Conservation (phyloP, 2,329 filamentous ascomycete genomes). For the Aspergillus sp. region DNA sequence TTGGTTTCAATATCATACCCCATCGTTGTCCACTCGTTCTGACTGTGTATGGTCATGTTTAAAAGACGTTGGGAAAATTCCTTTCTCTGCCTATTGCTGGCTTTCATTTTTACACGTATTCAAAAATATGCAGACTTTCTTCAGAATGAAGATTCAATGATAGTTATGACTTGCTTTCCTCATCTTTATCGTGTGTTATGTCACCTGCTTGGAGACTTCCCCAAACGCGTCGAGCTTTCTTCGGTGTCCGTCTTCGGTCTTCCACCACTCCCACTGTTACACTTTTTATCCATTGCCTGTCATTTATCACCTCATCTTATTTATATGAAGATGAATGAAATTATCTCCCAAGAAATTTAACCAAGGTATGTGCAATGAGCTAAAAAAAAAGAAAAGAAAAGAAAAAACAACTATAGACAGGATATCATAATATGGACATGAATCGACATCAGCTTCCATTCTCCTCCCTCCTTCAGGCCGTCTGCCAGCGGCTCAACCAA, state of each 20-base stretch:
- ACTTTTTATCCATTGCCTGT: too few relatives aligned
- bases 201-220: neutral
- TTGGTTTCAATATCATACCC: neutral
- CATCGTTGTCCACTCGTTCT: neutral
- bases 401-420: neutral
- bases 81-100: neutral
- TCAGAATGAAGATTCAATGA: neutral
- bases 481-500: constrained; percentile 29
- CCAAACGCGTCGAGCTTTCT: neutral
- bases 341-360: neutral
- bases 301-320: too few relatives aligned
- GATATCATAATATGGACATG: neutral
- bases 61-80: neutral
- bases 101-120: neutral
- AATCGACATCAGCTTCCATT: neutral
- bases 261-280: too few relatives aligned
- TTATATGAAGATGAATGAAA: neutral
- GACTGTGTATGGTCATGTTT: neutral
- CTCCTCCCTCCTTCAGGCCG: neutral
- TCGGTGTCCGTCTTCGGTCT: neutral
- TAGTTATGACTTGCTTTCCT: neutral
- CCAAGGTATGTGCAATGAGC: neutral
- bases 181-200: neutral
- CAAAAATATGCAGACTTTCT: neutral
- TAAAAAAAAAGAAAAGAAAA: neutral